Conservation (phyloP, 2,329 filamentous ascomycete species). For the Triangularia verruculosa region DNA sequence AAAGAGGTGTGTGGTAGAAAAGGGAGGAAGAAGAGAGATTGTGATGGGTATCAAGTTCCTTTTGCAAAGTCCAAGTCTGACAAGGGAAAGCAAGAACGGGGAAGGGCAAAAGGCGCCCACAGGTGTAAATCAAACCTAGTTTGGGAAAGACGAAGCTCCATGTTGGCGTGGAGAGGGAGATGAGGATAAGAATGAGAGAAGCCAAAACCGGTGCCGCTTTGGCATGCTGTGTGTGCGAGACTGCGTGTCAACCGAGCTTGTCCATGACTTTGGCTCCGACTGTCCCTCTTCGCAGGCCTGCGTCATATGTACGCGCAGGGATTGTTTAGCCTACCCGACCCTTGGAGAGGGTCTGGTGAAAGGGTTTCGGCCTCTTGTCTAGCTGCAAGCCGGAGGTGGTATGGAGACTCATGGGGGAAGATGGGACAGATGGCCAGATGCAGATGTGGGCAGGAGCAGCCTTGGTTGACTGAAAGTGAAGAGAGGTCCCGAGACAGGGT, state of each 20-base stretch:
- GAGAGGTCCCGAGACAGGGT: slow-evolving; percentile 17
- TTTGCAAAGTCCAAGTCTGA: neutral
- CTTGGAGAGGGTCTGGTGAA: slow-evolving; percentile 23
- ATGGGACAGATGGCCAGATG: slow-evolving; percentile 5
- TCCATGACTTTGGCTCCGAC: slow-evolving; percentile 29
- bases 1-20: neutral
- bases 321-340: slow-evolving; percentile 28
- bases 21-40: neutral
- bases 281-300: slow-evolving; percentile 26
- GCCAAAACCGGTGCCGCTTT: slow-evolving; percentile 30
- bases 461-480: slow-evolving; percentile 8
- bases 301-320: slow-evolving; percentile 35
- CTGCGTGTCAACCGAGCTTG: slow-evolving; percentile 33
- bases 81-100: slow-evolving; percentile 9
- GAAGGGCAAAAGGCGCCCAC: slow-evolving; percentile 8
- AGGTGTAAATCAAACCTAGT: slow-evolving; percentile 30
- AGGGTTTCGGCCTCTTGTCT: slow-evolving; percentile 27
- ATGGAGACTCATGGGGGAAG: slow-evolving; percentile 18
- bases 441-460: slow-evolving; percentile 1
- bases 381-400: slow-evolving; percentile 28
- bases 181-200: slow-evolving; percentile 30
- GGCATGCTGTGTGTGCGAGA: slow-evolving; percentile 31
- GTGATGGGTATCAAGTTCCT: slow-evolving; percentile 1
- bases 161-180: slow-evolving; percentile 29
- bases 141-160: slow-evolving; percentile 28